Evolutionary conservation across 2,329 filamentous ascomycete species (phyloP).

Genomic region (Aspergillus eucalypticola): DNA sequence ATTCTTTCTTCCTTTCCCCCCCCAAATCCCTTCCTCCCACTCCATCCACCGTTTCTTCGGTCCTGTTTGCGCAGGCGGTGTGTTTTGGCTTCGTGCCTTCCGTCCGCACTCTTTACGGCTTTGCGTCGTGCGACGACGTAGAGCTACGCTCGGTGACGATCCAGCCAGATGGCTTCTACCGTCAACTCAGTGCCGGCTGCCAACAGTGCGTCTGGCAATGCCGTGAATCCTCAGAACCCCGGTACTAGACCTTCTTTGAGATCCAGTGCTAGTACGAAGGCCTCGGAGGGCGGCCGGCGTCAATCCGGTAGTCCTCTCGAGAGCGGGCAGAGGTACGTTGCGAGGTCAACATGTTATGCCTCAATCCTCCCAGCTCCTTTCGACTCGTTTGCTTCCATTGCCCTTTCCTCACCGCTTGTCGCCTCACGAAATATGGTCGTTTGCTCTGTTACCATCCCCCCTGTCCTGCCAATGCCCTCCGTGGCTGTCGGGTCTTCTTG

Average conservation of each 20-base stretch:
- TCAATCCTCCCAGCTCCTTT: slow-evolving; percentile 7
- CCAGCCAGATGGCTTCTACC: slow-evolving; percentile 44
- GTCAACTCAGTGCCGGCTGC: slow-evolving; percentile 39
- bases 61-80: slow-evolving; percentile 41
- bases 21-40: slow-evolving; percentile 11
- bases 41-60: slow-evolving; percentile 16
- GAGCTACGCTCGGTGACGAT: slow-evolving; percentile 32
- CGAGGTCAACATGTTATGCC: slow-evolving; percentile 13
- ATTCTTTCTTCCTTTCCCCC: slow-evolving; percentile 10
- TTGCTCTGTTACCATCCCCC: neutral
- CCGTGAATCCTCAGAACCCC: slow-evolving; percentile 38
- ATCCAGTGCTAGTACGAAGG: slow-evolving; percentile 52
- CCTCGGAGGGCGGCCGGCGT: slow-evolving; percentile 55
- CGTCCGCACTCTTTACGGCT: slow-evolving; percentile 27
- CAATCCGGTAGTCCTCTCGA: slow-evolving; percentile 58
- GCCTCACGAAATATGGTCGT: slow-evolving; percentile 2
- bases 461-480: neutral
- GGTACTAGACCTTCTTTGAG: slow-evolving; percentile 50
- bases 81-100: slow-evolving; percentile 39
- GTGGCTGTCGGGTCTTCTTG: neutral
- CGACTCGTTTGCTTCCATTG: slow-evolving; percentile 9
- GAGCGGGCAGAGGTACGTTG: slow-evolving; percentile 55
- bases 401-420: slow-evolving; percentile 19
- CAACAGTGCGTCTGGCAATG: slow-evolving; percentile 41
- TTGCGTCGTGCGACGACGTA: slow-evolving; percentile 39